Evolutionary conservation across 2,329 filamentous ascomycete species (phyloP), one percentile per base, ranked within the genome.

Genomic region (Elsinoe necatrix): DNA sequence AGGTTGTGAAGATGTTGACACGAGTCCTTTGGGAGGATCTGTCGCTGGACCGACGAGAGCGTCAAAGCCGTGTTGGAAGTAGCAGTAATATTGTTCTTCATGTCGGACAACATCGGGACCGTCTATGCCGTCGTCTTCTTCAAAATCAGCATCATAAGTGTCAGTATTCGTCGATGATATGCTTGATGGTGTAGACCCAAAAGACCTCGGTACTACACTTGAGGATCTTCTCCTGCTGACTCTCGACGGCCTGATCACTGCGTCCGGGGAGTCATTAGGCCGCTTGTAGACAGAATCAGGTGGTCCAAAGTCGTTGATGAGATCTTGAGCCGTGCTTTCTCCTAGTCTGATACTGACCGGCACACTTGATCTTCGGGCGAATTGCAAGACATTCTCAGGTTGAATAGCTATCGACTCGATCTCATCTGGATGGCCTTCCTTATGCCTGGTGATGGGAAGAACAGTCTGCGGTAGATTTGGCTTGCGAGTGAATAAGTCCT

Each of bases 11-110:
- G 63, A 56, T 4, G 58, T 56, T 11, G 64, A 58, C 6, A 64
- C 64, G 9, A 63, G 63, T 7, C 54, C 54, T 20, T 29, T 56
- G 47, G 59, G 5, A 16, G 14, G 14, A 9, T 41, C 47, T 23
- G 4, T 37, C 0, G 88, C 86, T 27, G 84, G 83, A 0, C 92
- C 95, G n/a, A 98, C 81, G 4, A 97, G 78, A 8, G 96, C 81
- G 69, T 98, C 93, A 66, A 98, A 95, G 1, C 93, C 93, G 60
- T 95, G 85, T 62, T 92, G 86, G 68, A 96, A 98, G 69, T 98
- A 98, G 69, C 97, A 97, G 72, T 93, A 96, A 69, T 97, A 98
- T 35, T 76, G 72, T 67, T 95, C 89, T 3, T 83, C 80, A 1
- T 71, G 70, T 54, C 83, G 83, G 42, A 82, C 79, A 14, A 82